phyloP scores from a whole-genome alignment of 2,329 filamentous ascomycete species.

The Decorospora gaudefroyi region DNA sequence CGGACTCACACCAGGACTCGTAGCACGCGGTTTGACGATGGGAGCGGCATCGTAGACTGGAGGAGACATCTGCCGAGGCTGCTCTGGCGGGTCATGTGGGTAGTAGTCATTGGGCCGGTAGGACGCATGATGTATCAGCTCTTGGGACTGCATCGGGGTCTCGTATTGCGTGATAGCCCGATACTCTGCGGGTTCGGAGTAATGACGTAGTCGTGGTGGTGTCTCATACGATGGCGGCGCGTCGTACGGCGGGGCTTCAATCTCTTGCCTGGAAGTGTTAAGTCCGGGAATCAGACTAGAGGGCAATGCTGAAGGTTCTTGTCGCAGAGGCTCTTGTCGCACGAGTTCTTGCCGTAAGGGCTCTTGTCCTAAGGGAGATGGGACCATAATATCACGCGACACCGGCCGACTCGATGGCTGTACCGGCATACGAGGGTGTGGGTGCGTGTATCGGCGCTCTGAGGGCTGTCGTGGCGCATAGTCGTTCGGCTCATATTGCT shows the following conservation, averaged over 20 bases:
- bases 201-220: slow-evolving; percentile 36
- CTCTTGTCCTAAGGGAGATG: slow-evolving; percentile 25
- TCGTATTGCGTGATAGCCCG: slow-evolving; percentile 41
- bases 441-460: slow-evolving; percentile 44
- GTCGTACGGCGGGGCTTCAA: slow-evolving; percentile 31
- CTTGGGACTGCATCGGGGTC: slow-evolving; percentile 33
- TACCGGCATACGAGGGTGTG: slow-evolving; percentile 27
- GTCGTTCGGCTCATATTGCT: slow-evolving; percentile 31
- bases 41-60: slow-evolving; percentile 48
- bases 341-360: slow-evolving; percentile 6
- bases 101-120: slow-evolving; percentile 46
- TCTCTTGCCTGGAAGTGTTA: slow-evolving; percentile 30
- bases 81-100: slow-evolving; percentile 49
- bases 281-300: slow-evolving; percentile 41
- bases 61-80: slow-evolving; percentile 44
- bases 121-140: slow-evolving; percentile 37
- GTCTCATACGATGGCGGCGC: slow-evolving; percentile 28
- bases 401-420: slow-evolving; percentile 38
- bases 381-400: slow-evolving; percentile 42
- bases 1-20: slow-evolving; percentile 50
- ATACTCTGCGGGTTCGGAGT: slow-evolving; percentile 44
- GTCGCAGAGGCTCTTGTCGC: slow-evolving; percentile 25
- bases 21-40: slow-evolving; percentile 50
- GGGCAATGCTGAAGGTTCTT: slow-evolving; percentile 35
- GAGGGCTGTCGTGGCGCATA: slow-evolving; percentile 29